A percentile compares a stretch with the other conserved stretches of the same genome.
Conservation (phyloP, 805 yeast species). For the Hanseniaspora lachancei region DNA sequence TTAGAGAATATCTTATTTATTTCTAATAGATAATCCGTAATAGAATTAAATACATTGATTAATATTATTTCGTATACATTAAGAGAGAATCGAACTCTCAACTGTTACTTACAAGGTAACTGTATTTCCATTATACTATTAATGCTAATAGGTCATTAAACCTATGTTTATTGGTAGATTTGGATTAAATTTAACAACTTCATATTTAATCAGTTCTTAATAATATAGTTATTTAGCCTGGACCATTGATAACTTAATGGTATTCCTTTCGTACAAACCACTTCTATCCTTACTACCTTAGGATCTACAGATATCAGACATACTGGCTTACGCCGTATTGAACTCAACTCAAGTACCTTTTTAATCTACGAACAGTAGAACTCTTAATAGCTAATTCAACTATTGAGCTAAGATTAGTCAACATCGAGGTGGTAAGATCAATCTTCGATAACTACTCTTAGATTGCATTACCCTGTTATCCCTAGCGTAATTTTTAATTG, state of each 20-base stretch:
- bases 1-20: slow-evolving; percentile 11
- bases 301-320: slow-evolving; percentile 3
- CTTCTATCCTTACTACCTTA: background rate
- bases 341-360: slow-evolving; percentile 6
- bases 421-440: slow-evolving; percentile 7
- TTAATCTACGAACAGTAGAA: slow-evolving; percentile 5
- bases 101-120: background rate
- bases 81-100: background rate
- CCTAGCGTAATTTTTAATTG: slow-evolving; percentile 2
- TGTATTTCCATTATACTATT: background rate
- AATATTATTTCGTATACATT: background rate
- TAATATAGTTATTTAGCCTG: background rate
- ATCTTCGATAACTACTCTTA: slow-evolving; percentile 1
- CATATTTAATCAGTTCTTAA: slow-evolving; percentile 4
- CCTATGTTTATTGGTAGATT: background rate
- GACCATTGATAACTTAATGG: background rate
- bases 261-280: background rate
- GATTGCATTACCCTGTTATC: slow-evolving; percentile 3
- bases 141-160: background rate
- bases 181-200: background rate
- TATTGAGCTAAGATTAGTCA: slow-evolving; percentile 2
- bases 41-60: background rate
- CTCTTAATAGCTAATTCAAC: background rate
- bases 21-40: background rate
- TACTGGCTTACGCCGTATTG: slow-evolving; percentile 5